These are phyloP conservation scores for Solanum lycopersicoides DNA, from an alignment of 257 asterid genomes.

Conservation along the genomic window DNA sequence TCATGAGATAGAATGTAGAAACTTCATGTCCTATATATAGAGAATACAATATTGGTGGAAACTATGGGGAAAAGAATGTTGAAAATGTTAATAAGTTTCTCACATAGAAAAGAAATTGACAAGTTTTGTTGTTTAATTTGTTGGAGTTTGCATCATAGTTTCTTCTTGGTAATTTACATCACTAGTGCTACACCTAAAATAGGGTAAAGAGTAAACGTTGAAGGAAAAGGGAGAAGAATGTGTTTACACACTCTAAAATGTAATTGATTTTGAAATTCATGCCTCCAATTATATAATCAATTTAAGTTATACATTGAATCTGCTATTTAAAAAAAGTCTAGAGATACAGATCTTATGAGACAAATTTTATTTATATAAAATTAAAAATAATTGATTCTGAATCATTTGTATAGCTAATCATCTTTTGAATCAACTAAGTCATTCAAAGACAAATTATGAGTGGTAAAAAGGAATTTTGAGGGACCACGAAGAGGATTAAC, in stretches of 20 bases:
- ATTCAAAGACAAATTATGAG: not conserved
- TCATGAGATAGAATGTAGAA: not conserved
- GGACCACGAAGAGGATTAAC: not conserved
- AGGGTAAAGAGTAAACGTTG: not conserved
- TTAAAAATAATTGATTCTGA: no score
- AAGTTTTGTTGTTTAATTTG: not conserved
- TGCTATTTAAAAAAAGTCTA: not conserved
- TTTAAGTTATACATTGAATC: not conserved
- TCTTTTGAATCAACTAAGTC: no score
- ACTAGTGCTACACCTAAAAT: not conserved
- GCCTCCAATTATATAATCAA: not conserved
- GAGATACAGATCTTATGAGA: not conserved
- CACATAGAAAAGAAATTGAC: not conserved
- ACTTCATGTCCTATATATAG: not conserved
- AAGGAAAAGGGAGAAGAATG: not conserved
- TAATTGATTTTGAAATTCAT: not conserved
- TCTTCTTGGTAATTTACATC: not conserved
- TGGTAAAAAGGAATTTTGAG: not conserved
- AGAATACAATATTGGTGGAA: not conserved
- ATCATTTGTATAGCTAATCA: no score
- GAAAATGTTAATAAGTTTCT: not conserved
- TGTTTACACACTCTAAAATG: not conserved
- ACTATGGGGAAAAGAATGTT: not conserved
- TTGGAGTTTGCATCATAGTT: not conserved
- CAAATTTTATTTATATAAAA: no score